Evolutionary conservation across 345 rosid genomes (phyloP).

Genomic region (Noccaea caerulescens): DNA sequence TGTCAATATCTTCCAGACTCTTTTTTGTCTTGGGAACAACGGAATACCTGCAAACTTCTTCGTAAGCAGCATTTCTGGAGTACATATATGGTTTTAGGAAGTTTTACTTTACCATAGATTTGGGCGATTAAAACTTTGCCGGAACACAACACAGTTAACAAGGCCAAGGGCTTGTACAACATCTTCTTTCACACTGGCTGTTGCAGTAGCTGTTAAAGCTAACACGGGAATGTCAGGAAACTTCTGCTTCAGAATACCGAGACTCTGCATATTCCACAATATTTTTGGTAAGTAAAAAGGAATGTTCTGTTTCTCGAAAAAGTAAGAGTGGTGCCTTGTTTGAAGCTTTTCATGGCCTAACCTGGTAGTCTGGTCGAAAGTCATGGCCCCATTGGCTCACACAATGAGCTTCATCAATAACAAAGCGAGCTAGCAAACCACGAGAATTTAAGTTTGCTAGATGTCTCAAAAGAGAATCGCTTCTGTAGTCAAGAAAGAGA

Average conservation of each 20-base stretch:
- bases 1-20: conserved; percentile 89
- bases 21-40: conserved; percentile 89
- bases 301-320: conserved; percentile 20
- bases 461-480: conserved; percentile 87
- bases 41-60: conserved; percentile 64
- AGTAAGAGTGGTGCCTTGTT: conserved; percentile 18
- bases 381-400: conserved; percentile 99
- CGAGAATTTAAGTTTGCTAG: conserved; percentile 78
- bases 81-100: conserved; percentile 11
- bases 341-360: conserved; percentile 44
- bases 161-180: conserved; percentile 99
- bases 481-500: conserved; percentile 58
- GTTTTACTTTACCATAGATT: conserved; percentile 67
- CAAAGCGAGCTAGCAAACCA: conserved; percentile 88
- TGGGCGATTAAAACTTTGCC: conserved; percentile 97
- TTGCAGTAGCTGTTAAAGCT: conserved; percentile 98
- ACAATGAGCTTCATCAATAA: conserved; percentile 99
- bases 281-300: conserved; percentile 32
- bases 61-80: conserved; percentile 45
- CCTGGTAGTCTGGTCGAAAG: conserved; percentile 99
- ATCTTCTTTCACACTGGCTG: conserved; percentile 98
- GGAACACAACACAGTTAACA: conserved; percentile 87
- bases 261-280: conserved; percentile 63
- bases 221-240: conserved; percentile 87
- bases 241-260: conserved; percentile 93